A percentile compares a stretch with the other conserved stretches of the same genome.
These are phyloP conservation scores for Candida sp. DNA, from an alignment of 1,139 yeast species.

Conservation along the genomic window DNA sequence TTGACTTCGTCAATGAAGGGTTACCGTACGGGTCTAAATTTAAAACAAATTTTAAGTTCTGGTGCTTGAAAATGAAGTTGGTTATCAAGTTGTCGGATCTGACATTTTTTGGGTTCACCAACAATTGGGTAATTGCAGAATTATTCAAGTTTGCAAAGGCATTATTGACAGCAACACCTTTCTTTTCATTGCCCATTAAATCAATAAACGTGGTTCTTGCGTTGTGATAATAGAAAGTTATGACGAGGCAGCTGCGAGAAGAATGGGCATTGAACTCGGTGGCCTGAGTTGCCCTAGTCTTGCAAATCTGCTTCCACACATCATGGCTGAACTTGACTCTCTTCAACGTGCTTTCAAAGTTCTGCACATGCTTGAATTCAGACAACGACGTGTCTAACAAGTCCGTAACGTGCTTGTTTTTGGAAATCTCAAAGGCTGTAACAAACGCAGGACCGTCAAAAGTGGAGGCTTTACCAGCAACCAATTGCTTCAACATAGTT, in stretches of 20 bases:
- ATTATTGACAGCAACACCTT: slow-evolving; percentile 12
- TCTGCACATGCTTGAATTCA: slow-evolving; percentile 11
- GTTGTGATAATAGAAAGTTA: slow-evolving; percentile 25
- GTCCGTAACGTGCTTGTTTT: slow-evolving; percentile 30
- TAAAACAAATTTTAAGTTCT: slow-evolving; percentile 26
- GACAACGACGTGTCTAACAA: slow-evolving; percentile 17
- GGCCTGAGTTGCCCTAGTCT: slow-evolving; percentile 22
- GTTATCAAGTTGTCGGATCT: slow-evolving; percentile 31
- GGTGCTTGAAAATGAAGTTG: slow-evolving; percentile 29
- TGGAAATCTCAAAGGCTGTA: slow-evolving; percentile 35
- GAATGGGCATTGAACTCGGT: slow-evolving; percentile 26
- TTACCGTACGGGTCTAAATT: slow-evolving; percentile 35
- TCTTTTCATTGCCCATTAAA: slow-evolving; percentile 35
- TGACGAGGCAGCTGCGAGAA: slow-evolving; percentile 31
- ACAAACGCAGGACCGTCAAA: slow-evolving; percentile 16
- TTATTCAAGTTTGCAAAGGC: slow-evolving; percentile 32
- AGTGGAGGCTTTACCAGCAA: slow-evolving; percentile 15
- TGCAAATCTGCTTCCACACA: slow-evolving; percentile 20
- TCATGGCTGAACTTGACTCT: slow-evolving; percentile 11
- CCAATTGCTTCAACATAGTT: slow-evolving; percentile 24
- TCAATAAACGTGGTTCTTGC: slow-evolving; percentile 30
- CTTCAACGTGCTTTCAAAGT: slow-evolving; percentile 20
- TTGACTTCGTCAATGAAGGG: slow-evolving; percentile 26
- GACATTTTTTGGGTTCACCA: slow-evolving; percentile 13
- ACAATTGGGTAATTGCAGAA: slow-evolving; percentile 32